These are phyloP conservation scores for Cyclanthera cordifolia DNA, from an alignment of 306 rosid species.

Conservation along the genomic window DNA sequence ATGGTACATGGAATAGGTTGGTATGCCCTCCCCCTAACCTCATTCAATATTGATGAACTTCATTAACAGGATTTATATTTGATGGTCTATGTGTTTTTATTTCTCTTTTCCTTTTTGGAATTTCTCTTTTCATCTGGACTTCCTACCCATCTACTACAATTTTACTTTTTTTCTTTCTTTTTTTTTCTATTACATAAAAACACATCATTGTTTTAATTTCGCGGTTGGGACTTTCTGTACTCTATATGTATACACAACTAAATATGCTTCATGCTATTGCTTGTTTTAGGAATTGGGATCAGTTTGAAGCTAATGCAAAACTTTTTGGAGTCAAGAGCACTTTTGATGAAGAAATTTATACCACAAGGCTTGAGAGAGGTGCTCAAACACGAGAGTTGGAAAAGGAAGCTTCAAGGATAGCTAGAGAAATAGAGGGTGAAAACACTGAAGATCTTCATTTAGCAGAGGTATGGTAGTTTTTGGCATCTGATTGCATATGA, in stretches of 20 bases:
- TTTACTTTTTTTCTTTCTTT: neutral
- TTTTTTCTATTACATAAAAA: neutral
- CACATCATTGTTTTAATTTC: neutral
- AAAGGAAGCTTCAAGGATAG: slow-evolving; percentile 66
- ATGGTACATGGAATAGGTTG: slow-evolving; percentile 75
- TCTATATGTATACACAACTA: neutral
- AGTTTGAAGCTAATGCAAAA: slow-evolving; percentile 71
- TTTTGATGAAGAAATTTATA: slow-evolving; percentile 75
- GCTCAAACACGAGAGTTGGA: slow-evolving; percentile 67
- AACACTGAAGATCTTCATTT: slow-evolving; percentile 84
- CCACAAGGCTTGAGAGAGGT: slow-evolving; percentile 83
- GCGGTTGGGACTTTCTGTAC: neutral
- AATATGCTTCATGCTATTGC: slow-evolving; percentile 11
- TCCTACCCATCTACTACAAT: neutral
- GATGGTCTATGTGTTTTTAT: neutral
- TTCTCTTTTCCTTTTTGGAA: slow-evolving; percentile 13
- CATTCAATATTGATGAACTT: no score
- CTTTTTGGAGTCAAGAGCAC: slow-evolving; percentile 90
- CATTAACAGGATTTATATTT: no score
- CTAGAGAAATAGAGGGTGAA: slow-evolving; percentile 92
- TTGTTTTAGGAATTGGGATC: slow-evolving; percentile 68
- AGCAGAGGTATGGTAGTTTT: slow-evolving; percentile 63
- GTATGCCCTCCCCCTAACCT: slow-evolving; percentile 20
- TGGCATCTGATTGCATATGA: neutral
- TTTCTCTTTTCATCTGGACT: neutral